Conservation (phyloP, 495 filamentous ascomycete genomes). For the Penicillium dipodomyicola region DNA sequence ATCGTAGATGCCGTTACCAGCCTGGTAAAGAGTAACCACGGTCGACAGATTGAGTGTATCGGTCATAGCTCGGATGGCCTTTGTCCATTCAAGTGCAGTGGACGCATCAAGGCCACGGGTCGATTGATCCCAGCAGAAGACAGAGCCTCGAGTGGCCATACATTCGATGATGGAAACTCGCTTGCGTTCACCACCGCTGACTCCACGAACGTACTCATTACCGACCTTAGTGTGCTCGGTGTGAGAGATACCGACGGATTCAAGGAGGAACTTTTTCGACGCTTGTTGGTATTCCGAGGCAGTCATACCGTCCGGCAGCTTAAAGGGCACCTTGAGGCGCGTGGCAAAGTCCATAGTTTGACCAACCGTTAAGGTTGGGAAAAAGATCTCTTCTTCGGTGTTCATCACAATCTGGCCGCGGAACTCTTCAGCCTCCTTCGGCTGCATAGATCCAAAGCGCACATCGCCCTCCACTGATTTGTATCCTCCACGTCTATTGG, state of each 20-base stretch:
- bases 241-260: constrained; percentile 72
- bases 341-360: constrained; percentile 70
- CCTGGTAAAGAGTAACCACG: constrained; percentile 58
- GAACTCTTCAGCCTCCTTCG: constrained; percentile 56
- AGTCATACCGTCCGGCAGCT: constrained; percentile 35
- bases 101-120: constrained; percentile 61
- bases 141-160: constrained; percentile 56
- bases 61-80: constrained; percentile 47
- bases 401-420: constrained; percentile 71
- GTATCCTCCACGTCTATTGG: constrained; percentile 63
- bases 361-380: constrained; percentile 66
- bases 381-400: constrained; percentile 69
- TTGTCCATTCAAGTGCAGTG: constrained; percentile 57
- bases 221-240: constrained; percentile 80
- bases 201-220: constrained; percentile 72
- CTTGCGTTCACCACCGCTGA: constrained; percentile 84
- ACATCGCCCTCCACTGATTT: constrained; percentile 52
- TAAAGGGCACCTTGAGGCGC: constrained; percentile 37
- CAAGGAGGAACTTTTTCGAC: constrained; percentile 66
- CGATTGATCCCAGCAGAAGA: constrained; percentile 63
- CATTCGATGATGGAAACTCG: constrained; percentile 67
- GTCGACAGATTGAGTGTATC: constrained; percentile 46
- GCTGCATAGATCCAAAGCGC: constrained; percentile 55
- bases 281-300: constrained; percentile 49
- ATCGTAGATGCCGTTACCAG: constrained; percentile 62